These are phyloP conservation scores for Lipomyces starkeyi DNA, from an alignment of 805 yeast species.

Conservation along the genomic window DNA sequence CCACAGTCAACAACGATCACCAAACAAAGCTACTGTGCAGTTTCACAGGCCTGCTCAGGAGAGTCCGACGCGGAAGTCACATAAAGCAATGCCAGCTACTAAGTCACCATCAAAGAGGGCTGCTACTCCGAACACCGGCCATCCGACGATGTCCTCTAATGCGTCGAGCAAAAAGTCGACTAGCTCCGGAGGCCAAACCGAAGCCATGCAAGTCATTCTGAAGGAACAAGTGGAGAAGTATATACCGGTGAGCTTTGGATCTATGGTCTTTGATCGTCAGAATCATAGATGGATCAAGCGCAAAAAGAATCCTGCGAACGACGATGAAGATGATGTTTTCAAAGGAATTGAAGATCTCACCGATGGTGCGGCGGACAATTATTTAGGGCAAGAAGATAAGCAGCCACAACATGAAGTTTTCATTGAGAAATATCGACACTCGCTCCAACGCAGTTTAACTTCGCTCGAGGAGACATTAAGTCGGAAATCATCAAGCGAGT, in stretches of 20 bases:
- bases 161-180: constrained; percentile 17
- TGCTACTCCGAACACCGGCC: background rate
- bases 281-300: constrained; percentile 37
- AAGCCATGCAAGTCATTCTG: constrained; percentile 32
- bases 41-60: background rate
- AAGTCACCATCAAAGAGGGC: constrained; percentile 12
- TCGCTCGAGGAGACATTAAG: constrained; percentile 30
- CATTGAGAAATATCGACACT: constrained; percentile 19
- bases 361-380: constrained; percentile 14
- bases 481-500: constrained; percentile 10
- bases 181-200: constrained; percentile 15
- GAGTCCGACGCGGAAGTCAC: background rate
- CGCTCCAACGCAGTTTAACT: constrained; percentile 24
- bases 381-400: background rate
- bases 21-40: background rate
- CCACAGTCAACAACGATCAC: background rate
- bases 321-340: constrained; percentile 39
- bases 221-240: constrained; percentile 26
- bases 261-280: constrained; percentile 39
- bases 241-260: constrained; percentile 33
- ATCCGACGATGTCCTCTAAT: constrained; percentile 5
- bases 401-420: constrained; percentile 23
- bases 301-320: constrained; percentile 14
- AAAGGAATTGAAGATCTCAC: constrained; percentile 41
- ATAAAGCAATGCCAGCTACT: background rate